Evolutionary conservation across 768 basidiomycete species (phyloP), one percentile per base, ranked within the genome.

Genomic region (Psilocybe sp.): DNA sequence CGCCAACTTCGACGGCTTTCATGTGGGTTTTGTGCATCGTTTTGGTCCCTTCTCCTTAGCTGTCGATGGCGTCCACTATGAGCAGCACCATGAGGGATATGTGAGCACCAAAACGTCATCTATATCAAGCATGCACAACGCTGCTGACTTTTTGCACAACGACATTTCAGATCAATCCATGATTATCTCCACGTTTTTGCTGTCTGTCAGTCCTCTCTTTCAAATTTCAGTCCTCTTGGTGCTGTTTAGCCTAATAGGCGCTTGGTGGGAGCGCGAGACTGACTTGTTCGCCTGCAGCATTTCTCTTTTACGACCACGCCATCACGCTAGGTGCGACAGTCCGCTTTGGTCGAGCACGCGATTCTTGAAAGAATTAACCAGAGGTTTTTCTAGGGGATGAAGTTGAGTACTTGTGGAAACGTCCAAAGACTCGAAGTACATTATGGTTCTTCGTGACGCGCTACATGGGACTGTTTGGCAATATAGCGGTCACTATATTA

Each of bases 371-470:
- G 12, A 16, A 20, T 4, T 40, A 7, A 23, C 36, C n/a, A 28
- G 23, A 28, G 5, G 40, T 43, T 31, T 11, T 23, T 33, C 9
- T 43, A 74, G 73, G 62, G 3, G 54, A 61, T 45, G 79, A 81
- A 54, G 58, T 77, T 33, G 56, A 64, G 13, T 68, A 69, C 44
- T 57, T 82, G 5, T 82, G 80, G 80, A 61, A 62, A 46, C 64
- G 68, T 39, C 70, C 69, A 1, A 71, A 70, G 46, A 65, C 62
- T 1, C 44, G 54, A 8, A 72, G 75, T 46, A 65, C 75, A 2
- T 68, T 69, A 31, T 67, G 73, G 57, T 81, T 81, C 60, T 72
- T 77, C 43, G 41, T 77, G 32, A 78, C 79, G 52, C 75, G 80
- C 5, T 82, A 82, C 48, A 53, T 76, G 28, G 67, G 75, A 2